phyloP scores from a whole-genome alignment of 2,329 filamentous ascomycete species.

The Pseudogymnoascus sp. region DNA sequence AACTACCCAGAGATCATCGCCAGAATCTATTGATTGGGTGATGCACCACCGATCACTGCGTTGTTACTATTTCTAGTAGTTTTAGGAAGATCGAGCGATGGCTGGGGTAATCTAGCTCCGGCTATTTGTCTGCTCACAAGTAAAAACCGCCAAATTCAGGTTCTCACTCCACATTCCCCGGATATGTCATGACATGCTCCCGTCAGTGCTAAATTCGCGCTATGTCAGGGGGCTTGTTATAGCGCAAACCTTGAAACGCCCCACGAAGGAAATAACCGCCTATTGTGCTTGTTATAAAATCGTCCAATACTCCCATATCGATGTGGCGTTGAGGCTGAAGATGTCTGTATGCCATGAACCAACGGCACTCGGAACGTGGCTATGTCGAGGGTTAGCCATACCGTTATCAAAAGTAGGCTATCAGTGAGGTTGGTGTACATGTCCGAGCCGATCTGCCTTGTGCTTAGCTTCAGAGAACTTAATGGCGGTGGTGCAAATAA shows the following conservation, averaged over 20 bases:
- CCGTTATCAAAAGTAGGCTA: neutral
- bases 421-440: neutral
- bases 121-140: neutral
- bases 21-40: slow-evolving; percentile 41
- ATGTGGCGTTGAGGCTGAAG: neutral
- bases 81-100: neutral
- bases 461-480: neutral
- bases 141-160: neutral
- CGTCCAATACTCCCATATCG: neutral
- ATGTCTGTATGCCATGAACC: neutral
- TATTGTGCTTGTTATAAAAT: neutral
- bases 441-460: neutral
- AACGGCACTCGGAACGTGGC: neutral
- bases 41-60: slow-evolving; percentile 56
- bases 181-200: neutral
- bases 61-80: slow-evolving; percentile 39
- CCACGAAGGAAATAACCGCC: neutral
- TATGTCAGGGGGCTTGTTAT: neutral
- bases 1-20: slow-evolving; percentile 18
- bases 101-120: neutral
- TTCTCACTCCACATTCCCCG: neutral
- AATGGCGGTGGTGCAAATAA: neutral
- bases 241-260: neutral
- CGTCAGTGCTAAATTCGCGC: neutral
- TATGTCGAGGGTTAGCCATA: neutral